Base-by-base conservation (phyloP, 495 filamentous ascomycete species). In the Staphylotrichum tortipilum region DNA sequence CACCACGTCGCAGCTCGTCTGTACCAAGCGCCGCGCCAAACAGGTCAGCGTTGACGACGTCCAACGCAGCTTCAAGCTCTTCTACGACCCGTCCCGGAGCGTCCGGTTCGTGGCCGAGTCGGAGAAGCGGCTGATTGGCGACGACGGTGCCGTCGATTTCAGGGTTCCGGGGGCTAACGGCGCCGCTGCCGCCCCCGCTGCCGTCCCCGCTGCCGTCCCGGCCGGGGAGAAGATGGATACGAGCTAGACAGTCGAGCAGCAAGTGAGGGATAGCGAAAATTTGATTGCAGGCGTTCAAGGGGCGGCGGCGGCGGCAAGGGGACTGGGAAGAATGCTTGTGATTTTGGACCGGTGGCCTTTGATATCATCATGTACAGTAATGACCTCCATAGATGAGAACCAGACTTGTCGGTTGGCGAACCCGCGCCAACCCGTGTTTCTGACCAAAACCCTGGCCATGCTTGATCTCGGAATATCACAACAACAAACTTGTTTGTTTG, bases 101-200 rank as follows among this genome's bases (percentile, higher is more conserved):
- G 88, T 94, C 59, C 84, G 85, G 62, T 97, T 96, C 58, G 85
- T 99, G 26, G 70, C 76, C 39, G 82, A 94, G 53, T 94, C 84
- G 56, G 92, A 97, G 73, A 88, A 90, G 71, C 80, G 87, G 29
- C 86, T 98, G 29, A 95, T 98, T 65, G 85, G 89, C 30, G 83
- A 95, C 19, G 80, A 86, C 58, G 91, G 91, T 10, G 74, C 63
- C 19, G 91, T 94, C 24, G 84, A 76, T 45, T 80, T 96, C 55
- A 74, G 76, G 3, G 67, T 80, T 7, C n/a, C n/a, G n/a, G 84
- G 86, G 9, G 19, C 22, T 11, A 39, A 43, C 24, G 40, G 41
- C 37, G 10, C 50, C 18, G 24, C 19, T 28, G 83, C 47, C 14
- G 35, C 15, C 26, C 6, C 6, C 6, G 26, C 26, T 10, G 26